Evolutionary conservation across 208 protist genomes (phyloP), one percentile per base, ranked within the genome.

Genomic region (Balamuthia mandrillaris): DNA sequence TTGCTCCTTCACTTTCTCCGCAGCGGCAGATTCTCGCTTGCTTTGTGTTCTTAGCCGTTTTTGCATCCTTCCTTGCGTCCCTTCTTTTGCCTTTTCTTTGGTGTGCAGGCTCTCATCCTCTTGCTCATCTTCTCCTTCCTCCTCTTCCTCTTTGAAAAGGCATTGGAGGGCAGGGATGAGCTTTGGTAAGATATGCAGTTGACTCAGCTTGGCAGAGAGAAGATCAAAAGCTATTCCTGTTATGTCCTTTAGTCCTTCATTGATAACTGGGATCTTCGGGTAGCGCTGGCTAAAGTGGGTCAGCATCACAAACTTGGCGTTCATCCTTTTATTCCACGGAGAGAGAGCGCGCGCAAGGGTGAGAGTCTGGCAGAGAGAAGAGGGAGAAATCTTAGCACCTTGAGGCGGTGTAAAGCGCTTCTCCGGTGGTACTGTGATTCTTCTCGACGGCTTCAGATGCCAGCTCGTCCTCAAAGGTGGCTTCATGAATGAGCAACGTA

Each of bases 231-330:
- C 68, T n/a, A 88, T 54, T 1, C 49, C 58, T 35, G 85, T 47
- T n/a, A 21, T 45, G 4, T n/a, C 61, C 14, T 24, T 21, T 12
- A 2, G 21, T 1, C 9, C 1, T 14, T 79, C 41, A 3, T 33
- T 41, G 1, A 86, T 27, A 33, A 84, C 39, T 24, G 86, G 85
- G 10, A 91, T 41, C 27, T 87, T 88, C 31, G 91, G 91, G 85
- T 94, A 93, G 24, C 91, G 51, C 86, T 94, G 91, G 75, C 77
- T 89, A 27, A 94, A 93, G 60, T 94, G 91, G 21, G 83, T 92
- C 29, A 93, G 54, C 2, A 91, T 24, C 1, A 85, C 42, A 7
- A 21, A 61, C 31, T 65, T 5, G 18, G 90, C 89, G 29, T 79
- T 58, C 91, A 92, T 93, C 3, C 68, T 27, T 18, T 21, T 29